These are phyloP conservation scores for Suhomyces terraborum DNA, from an alignment of 1,139 yeast genomes.

Conservation along the genomic window DNA sequence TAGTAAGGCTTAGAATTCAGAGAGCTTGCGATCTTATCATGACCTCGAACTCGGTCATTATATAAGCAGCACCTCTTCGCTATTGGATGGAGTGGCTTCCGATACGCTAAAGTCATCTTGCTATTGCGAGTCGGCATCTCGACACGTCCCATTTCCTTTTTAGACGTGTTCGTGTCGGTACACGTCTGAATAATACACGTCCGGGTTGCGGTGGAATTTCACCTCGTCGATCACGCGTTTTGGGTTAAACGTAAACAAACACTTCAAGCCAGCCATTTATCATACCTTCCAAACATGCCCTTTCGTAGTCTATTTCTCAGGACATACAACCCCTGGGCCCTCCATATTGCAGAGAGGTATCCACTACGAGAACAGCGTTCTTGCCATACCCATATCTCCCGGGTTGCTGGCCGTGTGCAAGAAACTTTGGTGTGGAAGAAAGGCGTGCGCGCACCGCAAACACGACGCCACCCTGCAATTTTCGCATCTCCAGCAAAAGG, in stretches of 20 bases:
- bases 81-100: not conserved
- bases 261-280: conserved; percentile 8
- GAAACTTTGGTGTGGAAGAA: not conserved
- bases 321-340: not conserved
- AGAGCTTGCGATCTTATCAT: too few relatives aligned
- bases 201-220: conserved; percentile 9
- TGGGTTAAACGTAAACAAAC: conserved; percentile 9
- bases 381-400: conserved; percentile 2
- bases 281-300: not conserved
- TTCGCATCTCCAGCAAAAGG: conserved; percentile 6
- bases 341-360: too few relatives aligned
- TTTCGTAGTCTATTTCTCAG: not conserved
- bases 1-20: not conserved
- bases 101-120: not conserved
- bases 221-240: conserved; percentile 8
- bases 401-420: not conserved
- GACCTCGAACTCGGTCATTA: not conserved
- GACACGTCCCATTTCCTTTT: conserved; percentile 4
- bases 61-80: not conserved
- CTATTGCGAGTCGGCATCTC: conserved; percentile 7
- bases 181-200: conserved; percentile 9
- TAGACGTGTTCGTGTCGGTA: conserved; percentile 10
- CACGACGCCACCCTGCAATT: conserved; percentile 8
- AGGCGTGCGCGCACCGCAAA: conserved; percentile 7
- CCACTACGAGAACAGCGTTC: too few relatives aligned